Evolutionary conservation across 306 rosid genomes (phyloP).

Genomic region (Datisca glomerata): DNA sequence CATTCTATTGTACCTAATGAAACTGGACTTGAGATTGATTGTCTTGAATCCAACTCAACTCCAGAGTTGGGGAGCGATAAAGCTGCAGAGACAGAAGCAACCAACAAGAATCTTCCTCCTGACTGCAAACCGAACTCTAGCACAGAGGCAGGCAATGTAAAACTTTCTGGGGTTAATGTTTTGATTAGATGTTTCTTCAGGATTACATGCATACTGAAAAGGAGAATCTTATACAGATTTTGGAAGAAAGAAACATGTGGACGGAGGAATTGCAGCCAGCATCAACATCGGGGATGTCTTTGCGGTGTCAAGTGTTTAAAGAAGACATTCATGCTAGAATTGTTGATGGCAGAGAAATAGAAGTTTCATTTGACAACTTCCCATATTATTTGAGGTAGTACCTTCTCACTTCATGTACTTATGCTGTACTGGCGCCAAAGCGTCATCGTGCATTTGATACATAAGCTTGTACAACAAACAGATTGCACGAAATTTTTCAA

Average conservation of each 20-base stretch:
- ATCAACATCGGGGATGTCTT: conserved; percentile 62
- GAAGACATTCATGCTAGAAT: conserved; percentile 73
- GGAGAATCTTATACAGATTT: conserved; percentile 97
- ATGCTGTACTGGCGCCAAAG: conserved; percentile 2
- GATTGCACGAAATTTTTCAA: too few relatives aligned
- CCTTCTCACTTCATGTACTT: conserved; percentile 7
- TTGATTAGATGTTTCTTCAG: conserved; percentile 92
- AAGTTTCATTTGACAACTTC: conserved; percentile 82
- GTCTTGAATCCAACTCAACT: conserved; percentile 44
- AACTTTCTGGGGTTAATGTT: conserved; percentile 97
- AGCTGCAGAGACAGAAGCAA: conserved; percentile 59
- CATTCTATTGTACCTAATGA: conserved; percentile 46
- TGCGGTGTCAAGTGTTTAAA: conserved; percentile 67
- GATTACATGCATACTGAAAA: conserved; percentile 94
- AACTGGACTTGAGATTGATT: conserved; percentile 67
- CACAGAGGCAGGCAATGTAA: conserved; percentile 97
- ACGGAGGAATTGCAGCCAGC: conserved; percentile 59
- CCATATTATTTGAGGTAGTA: conserved; percentile 96
- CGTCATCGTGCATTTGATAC: too few relatives aligned
- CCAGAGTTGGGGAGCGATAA: conserved; percentile 47
- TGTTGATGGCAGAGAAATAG: conserved; percentile 58
- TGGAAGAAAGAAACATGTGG: conserved; percentile 87
- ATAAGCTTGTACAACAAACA: too few relatives aligned
- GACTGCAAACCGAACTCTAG: conserved; percentile 61
- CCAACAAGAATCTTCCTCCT: conserved; percentile 41